These are phyloP conservation scores for Phaeosphaeriaceae sp. DNA, from an alignment of 2,329 filamentous ascomycete genomes.

Conservation along the genomic window DNA sequence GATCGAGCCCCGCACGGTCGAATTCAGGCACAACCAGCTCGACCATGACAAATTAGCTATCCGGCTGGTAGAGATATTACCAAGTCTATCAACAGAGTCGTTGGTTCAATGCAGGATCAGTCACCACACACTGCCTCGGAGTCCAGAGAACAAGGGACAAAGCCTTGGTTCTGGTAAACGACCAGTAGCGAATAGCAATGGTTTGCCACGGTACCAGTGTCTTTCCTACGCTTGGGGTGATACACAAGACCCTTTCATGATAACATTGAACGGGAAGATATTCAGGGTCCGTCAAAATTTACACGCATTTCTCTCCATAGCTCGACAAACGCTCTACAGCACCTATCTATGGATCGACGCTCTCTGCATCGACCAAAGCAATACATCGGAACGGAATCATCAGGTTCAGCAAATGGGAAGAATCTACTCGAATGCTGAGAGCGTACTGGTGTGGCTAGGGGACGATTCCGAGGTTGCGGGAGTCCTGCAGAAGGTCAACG, in stretches of 20 bases:
- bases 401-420: slow-evolving; percentile 7
- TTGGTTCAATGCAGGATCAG: neutral
- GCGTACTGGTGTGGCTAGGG: slow-evolving; percentile 3
- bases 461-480: neutral
- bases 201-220: neutral
- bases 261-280: neutral
- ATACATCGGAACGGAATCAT: slow-evolving; percentile 1
- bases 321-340: neutral
- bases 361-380: slow-evolving; percentile 2
- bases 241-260: neutral
- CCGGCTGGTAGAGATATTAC: neutral
- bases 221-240: slow-evolving; percentile 7
- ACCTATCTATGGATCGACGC: slow-evolving; percentile 5
- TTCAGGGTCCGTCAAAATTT: slow-evolving; percentile 4
- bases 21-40: neutral
- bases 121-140: neutral
- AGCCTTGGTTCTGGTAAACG: neutral
- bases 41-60: neutral
- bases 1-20: neutral
- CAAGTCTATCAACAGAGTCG: neutral
- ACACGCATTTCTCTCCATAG: neutral
- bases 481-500: neutral
- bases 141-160: neutral
- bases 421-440: neutral
- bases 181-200: neutral